phyloP scores from a whole-genome alignment of 306 rosid genomes.

The Prunus mongolica region DNA sequence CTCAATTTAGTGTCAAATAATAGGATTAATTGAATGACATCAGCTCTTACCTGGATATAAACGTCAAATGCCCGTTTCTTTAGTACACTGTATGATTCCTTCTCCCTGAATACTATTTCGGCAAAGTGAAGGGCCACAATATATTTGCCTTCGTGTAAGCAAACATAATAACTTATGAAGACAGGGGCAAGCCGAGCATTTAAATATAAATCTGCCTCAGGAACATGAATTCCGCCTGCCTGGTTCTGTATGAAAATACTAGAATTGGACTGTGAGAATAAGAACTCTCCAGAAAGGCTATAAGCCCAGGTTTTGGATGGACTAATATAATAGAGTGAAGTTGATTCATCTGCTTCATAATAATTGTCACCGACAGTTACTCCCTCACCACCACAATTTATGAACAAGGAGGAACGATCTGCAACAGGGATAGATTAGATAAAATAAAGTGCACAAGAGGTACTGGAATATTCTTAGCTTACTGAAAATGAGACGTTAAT shows the following conservation, averaged over 20 bases:
- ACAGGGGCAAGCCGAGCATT: constrained; percentile 23
- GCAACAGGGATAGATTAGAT: not conserved
- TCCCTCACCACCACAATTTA: constrained; percentile 29
- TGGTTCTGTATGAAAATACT: not conserved
- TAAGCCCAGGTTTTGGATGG: constrained; percentile 14
- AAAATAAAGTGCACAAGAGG: too few species aligned
- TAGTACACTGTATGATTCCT: not conserved
- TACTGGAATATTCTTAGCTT: too few species aligned
- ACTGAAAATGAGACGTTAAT: not conserved
- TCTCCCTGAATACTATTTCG: not conserved
- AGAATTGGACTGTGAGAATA: not conserved
- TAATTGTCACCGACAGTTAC: not conserved
- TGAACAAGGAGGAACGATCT: constrained; percentile 27
- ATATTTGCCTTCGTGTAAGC: constrained; percentile 23
- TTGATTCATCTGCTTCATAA: constrained; percentile 11
- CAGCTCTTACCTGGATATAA: not conserved
- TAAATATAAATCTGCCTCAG: not conserved
- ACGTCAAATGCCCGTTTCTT: not conserved
- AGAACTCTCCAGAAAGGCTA: constrained; percentile 15
- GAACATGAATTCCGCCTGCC: not conserved
- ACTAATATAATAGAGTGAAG: not conserved
- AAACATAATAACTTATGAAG: constrained; percentile 27
- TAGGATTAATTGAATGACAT: not conserved
- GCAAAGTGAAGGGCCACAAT: constrained; percentile 26
- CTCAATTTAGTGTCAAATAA: too few species aligned